These are phyloP conservation scores for Entomortierella chlamydospora DNA, from an alignment of 192 early-diverging fungal species.

Conservation along the genomic window DNA sequence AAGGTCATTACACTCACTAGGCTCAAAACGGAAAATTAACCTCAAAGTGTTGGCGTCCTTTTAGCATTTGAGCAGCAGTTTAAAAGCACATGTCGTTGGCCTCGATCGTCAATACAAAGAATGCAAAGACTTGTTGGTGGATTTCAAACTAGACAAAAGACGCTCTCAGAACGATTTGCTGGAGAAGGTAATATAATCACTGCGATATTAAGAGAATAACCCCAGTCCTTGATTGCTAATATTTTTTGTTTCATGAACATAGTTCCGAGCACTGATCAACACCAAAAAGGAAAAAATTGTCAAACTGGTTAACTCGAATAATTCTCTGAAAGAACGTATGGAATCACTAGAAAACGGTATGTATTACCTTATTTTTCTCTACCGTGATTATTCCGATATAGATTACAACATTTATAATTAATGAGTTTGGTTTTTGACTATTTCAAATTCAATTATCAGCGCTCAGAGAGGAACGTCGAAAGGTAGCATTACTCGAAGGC, in stretches of 20 bases:
- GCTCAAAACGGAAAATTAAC: too few relatives aligned
- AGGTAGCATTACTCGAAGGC: constrained; percentile 14
- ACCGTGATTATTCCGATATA: too few relatives aligned
- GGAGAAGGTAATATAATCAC: constrained; percentile 22
- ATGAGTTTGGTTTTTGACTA: too few relatives aligned
- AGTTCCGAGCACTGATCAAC: constrained; percentile 38
- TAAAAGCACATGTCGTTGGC: constrained; percentile 7
- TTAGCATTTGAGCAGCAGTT: constrained; percentile 15
- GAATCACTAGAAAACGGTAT: constrained; percentile 27
- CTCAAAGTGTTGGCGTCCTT: too few relatives aligned
- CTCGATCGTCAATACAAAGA: constrained; percentile 28
- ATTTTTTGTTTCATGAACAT: background rate
- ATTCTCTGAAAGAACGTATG: constrained; percentile 8
- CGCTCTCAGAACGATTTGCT: constrained; percentile 17
- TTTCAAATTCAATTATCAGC: constrained; percentile 5
- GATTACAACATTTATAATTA: too few relatives aligned
- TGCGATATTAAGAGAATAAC: background rate
- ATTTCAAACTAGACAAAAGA: constrained; percentile 18
- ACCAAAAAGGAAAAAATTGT: constrained; percentile 42
- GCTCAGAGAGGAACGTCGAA: constrained; percentile 26
- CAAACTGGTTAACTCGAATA: constrained; percentile 5
- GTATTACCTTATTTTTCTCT: too few relatives aligned
- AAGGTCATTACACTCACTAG: too few relatives aligned
- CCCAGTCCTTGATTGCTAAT: too few relatives aligned
- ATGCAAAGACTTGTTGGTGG: constrained; percentile 12